Base-by-base conservation (phyloP, 2,329 filamentous ascomycete species). In the Penicillium occitanis region DNA sequence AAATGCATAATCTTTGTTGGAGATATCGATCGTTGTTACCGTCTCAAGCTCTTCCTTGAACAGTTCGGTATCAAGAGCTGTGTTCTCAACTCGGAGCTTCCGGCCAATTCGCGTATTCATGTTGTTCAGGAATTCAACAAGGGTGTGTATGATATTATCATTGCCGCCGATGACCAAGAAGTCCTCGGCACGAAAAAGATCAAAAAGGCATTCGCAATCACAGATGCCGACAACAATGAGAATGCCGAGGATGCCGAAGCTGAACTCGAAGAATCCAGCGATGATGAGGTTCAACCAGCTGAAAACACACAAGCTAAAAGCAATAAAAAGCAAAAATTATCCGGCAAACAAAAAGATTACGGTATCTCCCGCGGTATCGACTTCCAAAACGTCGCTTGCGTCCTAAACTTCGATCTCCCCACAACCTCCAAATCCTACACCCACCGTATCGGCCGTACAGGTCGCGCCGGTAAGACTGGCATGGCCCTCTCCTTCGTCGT, bases 91-190 rank as follows among this genome's bases (percentile, higher is more conserved):
- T 95, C 92, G 0, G 94, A 99, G 75, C 81, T 99, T 42, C 95
- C 95, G 0, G 89, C 98, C 70, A 97, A 97, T 74, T 95, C 91
- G 1, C 86, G 95, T 67, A 88, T 97, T 46, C 94, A 99, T 75
- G 93, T 97, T 1, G 94, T 99, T 2, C 91, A 98, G 73, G 93
- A 98, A 77, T 99, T 99, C 81, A 99, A 98, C 82, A 91, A 91
- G 79, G 91, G 92, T 63, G 89, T 98, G 6, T 99, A 99, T 83
- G 94, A 99, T 73, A 97, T 98, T 68, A 93, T 99, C 71, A 97
- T 99, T 72, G 95, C 95, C 0, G 93, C 92, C 0, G 95, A 99
- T 72, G 93, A 97, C 75, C 90, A 91, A 70, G 93, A 96, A 74
- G 87, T 96, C 11, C 78, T 97, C 11, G 92, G 91, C 13, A 85